A percentile compares a stretch with the other conserved stretches of the same genome.
These are phyloP conservation scores for Salvia hispanica DNA, from an alignment of 257 asterid species.

Conservation along the genomic window DNA sequence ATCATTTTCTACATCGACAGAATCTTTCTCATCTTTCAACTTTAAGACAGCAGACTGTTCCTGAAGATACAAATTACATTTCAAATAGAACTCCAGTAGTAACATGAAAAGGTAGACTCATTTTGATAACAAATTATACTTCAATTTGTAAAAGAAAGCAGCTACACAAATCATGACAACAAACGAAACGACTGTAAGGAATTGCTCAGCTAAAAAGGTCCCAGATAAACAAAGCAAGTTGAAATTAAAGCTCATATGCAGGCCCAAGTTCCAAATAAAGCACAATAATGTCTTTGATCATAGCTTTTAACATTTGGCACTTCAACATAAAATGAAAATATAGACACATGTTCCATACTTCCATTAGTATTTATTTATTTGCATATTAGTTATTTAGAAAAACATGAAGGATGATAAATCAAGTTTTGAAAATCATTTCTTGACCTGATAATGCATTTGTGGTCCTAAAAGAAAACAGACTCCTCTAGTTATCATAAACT, in stretches of 20 bases:
- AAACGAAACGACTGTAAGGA: no score
- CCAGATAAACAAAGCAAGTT: no score
- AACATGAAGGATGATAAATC: neutral
- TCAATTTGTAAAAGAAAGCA: constrained; percentile 1
- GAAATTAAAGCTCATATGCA: neutral
- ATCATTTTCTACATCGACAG: constrained; percentile 54
- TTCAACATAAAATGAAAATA: neutral
- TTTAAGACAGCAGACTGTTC: constrained; percentile 51
- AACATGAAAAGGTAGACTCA: neutral
- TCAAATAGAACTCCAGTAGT: constrained; percentile 17
- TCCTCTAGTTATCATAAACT: constrained; percentile 16
- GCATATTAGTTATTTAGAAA: neutral
- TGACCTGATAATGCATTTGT: constrained; percentile 16
- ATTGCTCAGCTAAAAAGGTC: no score
- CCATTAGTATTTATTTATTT: constrained; percentile 5
- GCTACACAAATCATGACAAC: neutral
- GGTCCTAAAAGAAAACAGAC: neutral
- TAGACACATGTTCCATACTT: neutral
- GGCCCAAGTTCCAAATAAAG: constrained; percentile 6
- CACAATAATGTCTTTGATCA: constrained; percentile 10
- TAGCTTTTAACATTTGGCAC: neutral
- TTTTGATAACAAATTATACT: neutral
- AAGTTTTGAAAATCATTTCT: neutral
- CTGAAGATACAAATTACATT: constrained; percentile 41
- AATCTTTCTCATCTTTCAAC: constrained; percentile 68